Evolutionary conservation across 257 asterid genomes (phyloP), one percentile per base, ranked within the genome.

Genomic region (Hygrophila difformis): DNA sequence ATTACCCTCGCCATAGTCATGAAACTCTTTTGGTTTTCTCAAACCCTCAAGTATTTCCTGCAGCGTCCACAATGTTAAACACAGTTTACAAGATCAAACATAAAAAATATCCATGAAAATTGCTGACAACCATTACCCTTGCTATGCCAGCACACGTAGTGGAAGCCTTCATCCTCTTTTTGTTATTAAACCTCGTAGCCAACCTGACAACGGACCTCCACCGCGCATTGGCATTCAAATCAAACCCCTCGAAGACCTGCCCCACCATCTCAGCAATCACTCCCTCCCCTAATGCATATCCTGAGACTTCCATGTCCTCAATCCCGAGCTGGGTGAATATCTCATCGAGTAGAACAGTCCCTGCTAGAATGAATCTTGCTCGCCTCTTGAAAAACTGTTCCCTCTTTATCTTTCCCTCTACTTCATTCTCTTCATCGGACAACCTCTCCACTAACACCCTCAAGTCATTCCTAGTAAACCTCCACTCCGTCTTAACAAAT

Each of bases 271-370:
- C 92, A 1, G 82, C 45, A 9, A 85, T 59, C 57, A 85, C 87
- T 44, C 95, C 95, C 38, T 81, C 94, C 10, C 77, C 85, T 50
- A 85, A 70, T 39, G 93, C 85, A 44, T 67, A 81, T 42, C 79
- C 85, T 1, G 95, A 81, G 39, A 79, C 93, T 68, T 85, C 81
- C 55, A 81, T 78, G 31, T 72, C 81, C 59, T 63, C 70, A 49
- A 85, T 76, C 57, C 71, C 80, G 41, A 81, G 75, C 51, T 35
- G 53, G 57, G 57, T 66, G 40, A 78, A 69, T 63, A 76, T 57
- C 67, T 78, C 94, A 41, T 76, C 79, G 51, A 85, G 70, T 28
- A 85, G 64, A 70, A 78, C 51, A 1, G 76, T 63, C 41, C 95
- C 93, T 0, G 92, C 91, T 49, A 74, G 47, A 63, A 85, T 81